Evolutionary conservation across 192 early-diverging fungal species (phyloP).

Genomic region (Umbelopsis isabellina): DNA sequence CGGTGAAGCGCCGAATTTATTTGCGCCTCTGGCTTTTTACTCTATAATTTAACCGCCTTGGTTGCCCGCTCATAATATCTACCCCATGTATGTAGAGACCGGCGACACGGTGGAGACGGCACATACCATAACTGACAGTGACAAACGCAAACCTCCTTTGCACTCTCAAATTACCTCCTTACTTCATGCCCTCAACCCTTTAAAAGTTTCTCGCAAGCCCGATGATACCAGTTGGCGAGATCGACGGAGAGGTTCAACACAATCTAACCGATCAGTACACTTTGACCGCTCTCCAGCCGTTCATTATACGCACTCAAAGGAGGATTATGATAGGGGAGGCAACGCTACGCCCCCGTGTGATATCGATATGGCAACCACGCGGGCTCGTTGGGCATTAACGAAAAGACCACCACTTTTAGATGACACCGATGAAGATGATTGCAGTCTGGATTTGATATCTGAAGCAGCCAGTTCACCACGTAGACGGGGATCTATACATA

Average conservation of each 20-base stretch:
- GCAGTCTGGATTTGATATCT: constrained; percentile 12
- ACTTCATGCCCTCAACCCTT: constrained; percentile 12
- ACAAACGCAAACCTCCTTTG: not conserved
- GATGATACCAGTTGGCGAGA: not conserved
- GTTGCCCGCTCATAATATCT: too few species aligned
- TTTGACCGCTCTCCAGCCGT: constrained; percentile 15
- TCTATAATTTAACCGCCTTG: too few species aligned
- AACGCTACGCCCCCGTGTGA: not conserved
- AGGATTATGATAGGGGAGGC: constrained; percentile 11
- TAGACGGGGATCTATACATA: constrained; percentile 4
- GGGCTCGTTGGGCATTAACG: not conserved
- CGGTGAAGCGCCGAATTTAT: too few species aligned
- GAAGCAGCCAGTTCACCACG: not conserved
- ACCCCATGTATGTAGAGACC: constrained; percentile 4
- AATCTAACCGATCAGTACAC: constrained; percentile 2
- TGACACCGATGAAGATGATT: constrained; percentile 18
- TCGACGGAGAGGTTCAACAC: constrained; percentile 5
- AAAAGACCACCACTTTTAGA: constrained; percentile 2
- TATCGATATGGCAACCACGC: not conserved
- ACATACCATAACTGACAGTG: not conserved
- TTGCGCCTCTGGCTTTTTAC: too few species aligned
- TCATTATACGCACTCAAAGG: constrained; percentile 1
- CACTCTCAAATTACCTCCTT: constrained; percentile 1
- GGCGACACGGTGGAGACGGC: not conserved
- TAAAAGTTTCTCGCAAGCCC: not conserved